Base-by-base conservation (phyloP, 331 rosid genomes). In the Acacia concinna region DNA sequence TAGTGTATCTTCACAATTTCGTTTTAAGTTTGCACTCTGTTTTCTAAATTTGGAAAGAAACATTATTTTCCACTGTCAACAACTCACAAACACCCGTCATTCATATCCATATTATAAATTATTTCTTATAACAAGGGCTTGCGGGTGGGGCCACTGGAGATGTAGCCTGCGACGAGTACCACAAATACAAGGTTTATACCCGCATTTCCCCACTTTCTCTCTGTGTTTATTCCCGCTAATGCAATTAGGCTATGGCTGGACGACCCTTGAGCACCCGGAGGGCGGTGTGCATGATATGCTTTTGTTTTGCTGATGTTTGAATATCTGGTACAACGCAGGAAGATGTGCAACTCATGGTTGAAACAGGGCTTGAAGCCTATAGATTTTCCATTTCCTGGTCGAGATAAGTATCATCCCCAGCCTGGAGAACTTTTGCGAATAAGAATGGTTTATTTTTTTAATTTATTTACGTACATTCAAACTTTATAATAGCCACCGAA, bases 321-420 rank as follows among this genome's bases (percentile, higher is more conserved):
- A 56, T 56, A 21, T 56, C 63, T 56, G 21, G 1, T 62, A 2
- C 37, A 6, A 30, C 85, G 80, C 85, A 88, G 87, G 89, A 82
- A 84, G 91, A 86, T 84, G 89, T 88, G 74, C 76, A 71, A 30
- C 86, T 86, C 72, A 81, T 84, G 87, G 87, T 52, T 46, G 88
- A 86, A 74, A 84, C 85, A 31, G 88, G 89, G 56, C 81, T 86
- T 34, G 82, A 86, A 0, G 85, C 85, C 51, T 86, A 74, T 60
- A 77, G 88, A 77, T 86, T 88, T 82, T 86, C 91, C 47, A 86
- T 88, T 81, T 88, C 89, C 65, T 88, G 91, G 91, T 86, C 91
- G 0, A 84, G 91, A 79, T 81, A 59, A 79, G 88, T 84, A 27
- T 32, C 1, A 13, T 28, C 20, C 59, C 60, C 38, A 11, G 8